Conservation (phyloP, 495 filamentous ascomycete species). For the Xylaria bambusicola region DNA sequence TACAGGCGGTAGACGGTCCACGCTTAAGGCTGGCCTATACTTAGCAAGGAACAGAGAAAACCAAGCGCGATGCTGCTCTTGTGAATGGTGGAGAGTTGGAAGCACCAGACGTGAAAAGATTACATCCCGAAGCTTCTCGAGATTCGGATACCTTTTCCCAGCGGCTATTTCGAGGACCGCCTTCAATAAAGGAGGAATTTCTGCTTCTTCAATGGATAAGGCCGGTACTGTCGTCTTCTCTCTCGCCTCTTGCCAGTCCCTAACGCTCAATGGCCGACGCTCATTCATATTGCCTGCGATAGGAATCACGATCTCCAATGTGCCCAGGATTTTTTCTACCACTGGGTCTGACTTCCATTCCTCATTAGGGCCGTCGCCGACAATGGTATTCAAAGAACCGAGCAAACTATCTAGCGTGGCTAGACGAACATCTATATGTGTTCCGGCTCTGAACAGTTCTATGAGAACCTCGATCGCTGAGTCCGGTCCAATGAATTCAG, state of each 20-base stretch:
- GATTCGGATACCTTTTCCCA: not conserved
- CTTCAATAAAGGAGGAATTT: constrained; percentile 4
- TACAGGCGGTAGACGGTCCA: constrained; percentile 21
- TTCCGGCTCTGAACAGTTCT: constrained; percentile 27
- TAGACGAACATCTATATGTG: constrained; percentile 34
- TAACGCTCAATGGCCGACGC: constrained; percentile 20
- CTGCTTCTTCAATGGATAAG: constrained; percentile 14
- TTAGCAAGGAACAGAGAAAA: constrained; percentile 24
- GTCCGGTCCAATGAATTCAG: constrained; percentile 32
- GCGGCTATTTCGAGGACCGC: not conserved
- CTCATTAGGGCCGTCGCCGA: constrained; percentile 2
- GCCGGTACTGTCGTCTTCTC: constrained; percentile 19
- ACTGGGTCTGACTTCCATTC: constrained; percentile 23
- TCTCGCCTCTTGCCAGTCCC: constrained; percentile 29
- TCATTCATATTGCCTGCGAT: constrained; percentile 34
- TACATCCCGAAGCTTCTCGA: constrained; percentile 16
- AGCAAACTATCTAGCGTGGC: constrained; percentile 32
- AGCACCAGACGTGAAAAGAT: constrained; percentile 23
- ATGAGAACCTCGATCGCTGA: constrained; percentile 30
- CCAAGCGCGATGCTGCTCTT: constrained; percentile 22
- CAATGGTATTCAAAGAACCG: constrained; percentile 23
- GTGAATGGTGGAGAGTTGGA: constrained; percentile 20
- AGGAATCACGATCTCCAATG: constrained; percentile 29
- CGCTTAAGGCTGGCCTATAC: constrained; percentile 10
- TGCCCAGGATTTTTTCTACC: constrained; percentile 25